phyloP scores from a whole-genome alignment of 495 filamentous ascomycete species.

The Xylona heveae region DNA sequence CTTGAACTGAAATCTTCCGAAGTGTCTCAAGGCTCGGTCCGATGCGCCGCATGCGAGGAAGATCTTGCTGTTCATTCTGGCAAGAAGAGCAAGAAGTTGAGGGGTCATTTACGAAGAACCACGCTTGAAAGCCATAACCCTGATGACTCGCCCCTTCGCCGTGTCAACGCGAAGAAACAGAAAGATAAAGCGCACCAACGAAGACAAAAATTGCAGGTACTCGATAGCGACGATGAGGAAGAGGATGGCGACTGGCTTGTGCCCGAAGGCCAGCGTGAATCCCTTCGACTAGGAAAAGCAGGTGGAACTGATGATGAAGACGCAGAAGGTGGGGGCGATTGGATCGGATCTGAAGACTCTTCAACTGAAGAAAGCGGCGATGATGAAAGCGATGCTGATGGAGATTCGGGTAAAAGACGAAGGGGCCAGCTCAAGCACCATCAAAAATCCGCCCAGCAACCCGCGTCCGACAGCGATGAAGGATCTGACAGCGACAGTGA shows the following conservation, averaged over 20 bases:
- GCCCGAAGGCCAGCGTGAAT: constrained; percentile 32
- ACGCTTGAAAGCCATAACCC: constrained; percentile 7
- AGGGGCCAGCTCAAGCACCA: constrained; percentile 2
- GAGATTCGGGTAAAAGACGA: constrained; percentile 11
- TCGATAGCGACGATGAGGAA: constrained; percentile 29
- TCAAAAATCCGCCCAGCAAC: constrained; percentile 8
- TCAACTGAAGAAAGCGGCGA: constrained; percentile 12
- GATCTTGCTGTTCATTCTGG: constrained; percentile 25
- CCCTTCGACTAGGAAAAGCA: constrained; percentile 43
- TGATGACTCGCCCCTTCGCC: neutral
- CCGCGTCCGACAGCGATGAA: constrained; percentile 15
- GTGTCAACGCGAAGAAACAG: constrained; percentile 23
- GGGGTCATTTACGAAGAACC: neutral
- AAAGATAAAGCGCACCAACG: constrained; percentile 1
- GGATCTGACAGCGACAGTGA: constrained; percentile 17
- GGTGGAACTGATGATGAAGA: constrained; percentile 72
- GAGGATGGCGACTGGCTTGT: constrained; percentile 61
- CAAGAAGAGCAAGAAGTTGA: constrained; percentile 1
- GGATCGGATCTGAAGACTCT: constrained; percentile 41
- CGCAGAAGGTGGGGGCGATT: constrained; percentile 66
- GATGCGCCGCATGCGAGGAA: constrained; percentile 51
- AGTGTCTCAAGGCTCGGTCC: constrained; percentile 30
- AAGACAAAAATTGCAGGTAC: constrained; percentile 7
- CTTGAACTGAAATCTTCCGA: constrained; percentile 40
- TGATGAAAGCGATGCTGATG: constrained; percentile 27